These are phyloP conservation scores for Medicago lupulina DNA, from an alignment of 306 rosid genomes.

Conservation along the genomic window DNA sequence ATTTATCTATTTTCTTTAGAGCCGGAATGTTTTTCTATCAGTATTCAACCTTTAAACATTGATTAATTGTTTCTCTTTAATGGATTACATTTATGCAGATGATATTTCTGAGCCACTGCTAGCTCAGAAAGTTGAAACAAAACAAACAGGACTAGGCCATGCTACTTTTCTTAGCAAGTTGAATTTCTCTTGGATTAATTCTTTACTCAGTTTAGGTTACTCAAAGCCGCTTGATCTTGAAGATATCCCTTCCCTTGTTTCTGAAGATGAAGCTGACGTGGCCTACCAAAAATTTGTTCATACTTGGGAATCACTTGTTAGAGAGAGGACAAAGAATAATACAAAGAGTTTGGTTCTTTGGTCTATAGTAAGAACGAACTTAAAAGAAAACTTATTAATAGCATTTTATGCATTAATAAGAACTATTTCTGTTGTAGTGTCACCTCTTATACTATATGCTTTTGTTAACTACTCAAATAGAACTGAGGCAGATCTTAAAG, in stretches of 20 bases:
- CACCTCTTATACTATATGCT: slow-evolving; percentile 72
- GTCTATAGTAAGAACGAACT: slow-evolving; percentile 54
- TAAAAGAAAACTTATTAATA: slow-evolving; percentile 60
- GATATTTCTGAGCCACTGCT: slow-evolving; percentile 60
- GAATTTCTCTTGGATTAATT: slow-evolving; percentile 70
- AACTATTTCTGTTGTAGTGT: slow-evolving; percentile 53
- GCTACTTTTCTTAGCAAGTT: slow-evolving; percentile 56
- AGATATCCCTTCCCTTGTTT: slow-evolving; percentile 65
- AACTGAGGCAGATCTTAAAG: slow-evolving; percentile 30
- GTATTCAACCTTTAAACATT: no score
- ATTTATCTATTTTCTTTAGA: no score
- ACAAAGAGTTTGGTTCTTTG: slow-evolving; percentile 57
- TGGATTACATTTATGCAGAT: slow-evolving; percentile 40
- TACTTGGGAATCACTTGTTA: slow-evolving; percentile 57
- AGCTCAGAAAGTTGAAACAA: slow-evolving; percentile 31
- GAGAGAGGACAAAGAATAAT: slow-evolving; percentile 45
- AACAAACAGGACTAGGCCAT: slow-evolving; percentile 41
- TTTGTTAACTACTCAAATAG: slow-evolving; percentile 66
- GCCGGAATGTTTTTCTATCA: no score
- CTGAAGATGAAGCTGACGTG: slow-evolving; percentile 66
- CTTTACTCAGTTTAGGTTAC: slow-evolving; percentile 64
- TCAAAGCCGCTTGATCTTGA: slow-evolving; percentile 60
- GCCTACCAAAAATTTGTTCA: slow-evolving; percentile 55
- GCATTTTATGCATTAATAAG: slow-evolving; percentile 59
- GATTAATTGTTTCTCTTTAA: neutral